Conservation (phyloP, 495 filamentous ascomycete genomes). For the Neurospora sp. region DNA sequence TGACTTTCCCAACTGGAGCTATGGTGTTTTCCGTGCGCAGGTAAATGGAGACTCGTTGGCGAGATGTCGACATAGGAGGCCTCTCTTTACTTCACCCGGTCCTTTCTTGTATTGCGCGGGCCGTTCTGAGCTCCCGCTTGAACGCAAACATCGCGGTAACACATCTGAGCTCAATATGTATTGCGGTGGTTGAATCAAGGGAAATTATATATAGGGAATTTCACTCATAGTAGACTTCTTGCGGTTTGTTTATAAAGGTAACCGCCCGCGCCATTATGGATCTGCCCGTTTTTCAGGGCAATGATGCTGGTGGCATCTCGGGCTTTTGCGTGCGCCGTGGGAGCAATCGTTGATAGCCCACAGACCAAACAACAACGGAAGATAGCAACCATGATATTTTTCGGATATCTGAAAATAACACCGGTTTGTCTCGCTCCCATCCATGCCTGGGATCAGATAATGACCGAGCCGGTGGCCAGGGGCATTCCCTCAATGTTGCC, state of each 20-base stretch:
- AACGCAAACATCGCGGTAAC: neutral
- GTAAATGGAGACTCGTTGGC: neutral
- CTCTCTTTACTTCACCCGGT: neutral
- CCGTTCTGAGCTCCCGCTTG: neutral
- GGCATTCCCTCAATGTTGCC: neutral
- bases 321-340: neutral
- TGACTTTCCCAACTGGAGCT: neutral
- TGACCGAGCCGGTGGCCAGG: neutral
- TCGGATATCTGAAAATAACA: neutral
- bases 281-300: neutral
- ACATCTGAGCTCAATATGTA: neutral
- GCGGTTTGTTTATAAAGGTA: neutral
- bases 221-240: neutral
- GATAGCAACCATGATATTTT: neutral
- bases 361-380: neutral
- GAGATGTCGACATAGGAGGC: neutral
- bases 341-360: neutral
- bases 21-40: neutral
- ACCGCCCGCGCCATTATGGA: neutral
- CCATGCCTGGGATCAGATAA: neutral
- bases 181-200: neutral
- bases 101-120: neutral
- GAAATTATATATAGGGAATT: neutral
- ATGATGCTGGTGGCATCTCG: neutral
- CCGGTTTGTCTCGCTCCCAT: neutral